Conservation (phyloP, 805 yeast species). For the Candida peoriensis region DNA sequence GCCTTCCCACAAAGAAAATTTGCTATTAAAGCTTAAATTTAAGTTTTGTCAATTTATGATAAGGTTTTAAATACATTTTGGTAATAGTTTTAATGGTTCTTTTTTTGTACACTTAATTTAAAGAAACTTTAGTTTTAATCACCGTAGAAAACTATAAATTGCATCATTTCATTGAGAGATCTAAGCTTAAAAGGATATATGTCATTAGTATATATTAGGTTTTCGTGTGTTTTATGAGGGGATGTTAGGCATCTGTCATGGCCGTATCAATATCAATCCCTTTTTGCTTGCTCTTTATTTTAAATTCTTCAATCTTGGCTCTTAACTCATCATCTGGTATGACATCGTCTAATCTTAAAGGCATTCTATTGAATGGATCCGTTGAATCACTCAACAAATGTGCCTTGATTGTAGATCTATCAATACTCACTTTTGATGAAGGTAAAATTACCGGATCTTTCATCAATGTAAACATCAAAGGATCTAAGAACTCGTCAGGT, state of each 20-base stretch:
- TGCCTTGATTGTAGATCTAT: slow-evolving; percentile 86
- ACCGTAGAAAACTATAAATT: too few species aligned
- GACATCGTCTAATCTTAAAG: slow-evolving; percentile 85
- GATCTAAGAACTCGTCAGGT: slow-evolving; percentile 96
- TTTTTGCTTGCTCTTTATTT: slow-evolving; percentile 8
- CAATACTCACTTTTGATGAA: slow-evolving; percentile 76
- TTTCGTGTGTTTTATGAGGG: slow-evolving; percentile 2
- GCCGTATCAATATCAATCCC: slow-evolving; percentile 13
- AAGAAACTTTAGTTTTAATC: too few species aligned
- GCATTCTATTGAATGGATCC: slow-evolving; percentile 95
- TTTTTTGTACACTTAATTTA: slow-evolving; percentile 8
- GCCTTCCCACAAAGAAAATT: slow-evolving; percentile 98
- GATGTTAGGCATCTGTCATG: slow-evolving; percentile 13
- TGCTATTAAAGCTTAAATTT: slow-evolving; percentile 95
- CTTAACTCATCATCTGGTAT: slow-evolving; percentile 69
- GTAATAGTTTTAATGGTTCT: too few species aligned
- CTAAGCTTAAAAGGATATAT: too few species aligned
- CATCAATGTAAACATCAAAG: slow-evolving; percentile 94
- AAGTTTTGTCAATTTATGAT: slow-evolving; percentile 7
- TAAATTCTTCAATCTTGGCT: slow-evolving; percentile 49
- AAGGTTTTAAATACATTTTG: too few species aligned
- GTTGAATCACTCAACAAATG: slow-evolving; percentile 92
- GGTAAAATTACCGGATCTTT: slow-evolving; percentile 96
- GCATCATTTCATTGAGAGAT: too few species aligned
- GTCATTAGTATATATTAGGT: too few species aligned